phyloP scores from a whole-genome alignment of 2,329 filamentous ascomycete species.

The Fusarium robinianum region DNA sequence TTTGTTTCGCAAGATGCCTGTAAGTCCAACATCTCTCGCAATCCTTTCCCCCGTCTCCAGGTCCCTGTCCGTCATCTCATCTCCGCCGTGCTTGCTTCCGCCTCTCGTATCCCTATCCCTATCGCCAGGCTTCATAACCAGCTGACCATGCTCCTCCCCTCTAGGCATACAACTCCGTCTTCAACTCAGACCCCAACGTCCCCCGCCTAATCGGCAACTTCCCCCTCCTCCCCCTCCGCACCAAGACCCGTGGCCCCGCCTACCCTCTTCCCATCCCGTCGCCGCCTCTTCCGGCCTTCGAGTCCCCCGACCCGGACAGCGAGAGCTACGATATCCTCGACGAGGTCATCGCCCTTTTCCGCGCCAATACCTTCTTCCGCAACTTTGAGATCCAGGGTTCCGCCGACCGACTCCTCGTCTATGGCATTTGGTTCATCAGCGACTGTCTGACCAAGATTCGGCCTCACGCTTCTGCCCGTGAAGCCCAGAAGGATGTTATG shows the following conservation, averaged over 20 bases:
- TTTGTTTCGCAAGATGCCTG: conserved; percentile 51
- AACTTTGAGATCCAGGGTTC: conserved; percentile 99
- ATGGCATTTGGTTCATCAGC: conserved; percentile 93
- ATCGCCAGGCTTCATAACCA: conserved; percentile 2
- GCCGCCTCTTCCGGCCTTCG: conserved; percentile 60
- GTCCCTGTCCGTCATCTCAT: conserved; percentile 12
- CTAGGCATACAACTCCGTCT: conserved; percentile 97
- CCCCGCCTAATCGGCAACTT: conserved; percentile 79
- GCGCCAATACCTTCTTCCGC: conserved; percentile 97
- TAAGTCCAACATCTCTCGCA: conserved; percentile 39
- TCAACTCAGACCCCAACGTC: conserved; percentile 76
- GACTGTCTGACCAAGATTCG: conserved; percentile 89
- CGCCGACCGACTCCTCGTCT: conserved; percentile 91
- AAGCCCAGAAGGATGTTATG: conserved; percentile 74
- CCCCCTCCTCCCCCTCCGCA: conserved; percentile 90
- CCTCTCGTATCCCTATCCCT: conserved; percentile 19
- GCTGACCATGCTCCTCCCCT: conserved; percentile 32
- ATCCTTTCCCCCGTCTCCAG: background rate
- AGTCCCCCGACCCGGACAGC: conserved; percentile 78
- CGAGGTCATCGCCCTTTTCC: conserved; percentile 89
- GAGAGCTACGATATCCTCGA: conserved; percentile 97
- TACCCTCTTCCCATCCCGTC: conserved; percentile 73
- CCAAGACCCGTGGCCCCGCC: conserved; percentile 92
- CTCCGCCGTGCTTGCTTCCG: conserved; percentile 21
- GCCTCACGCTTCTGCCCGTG: conserved; percentile 66